Evolutionary conservation across 1,139 yeast genomes (phyloP).

Genomic region (Sugiyamaella novakii): DNA sequence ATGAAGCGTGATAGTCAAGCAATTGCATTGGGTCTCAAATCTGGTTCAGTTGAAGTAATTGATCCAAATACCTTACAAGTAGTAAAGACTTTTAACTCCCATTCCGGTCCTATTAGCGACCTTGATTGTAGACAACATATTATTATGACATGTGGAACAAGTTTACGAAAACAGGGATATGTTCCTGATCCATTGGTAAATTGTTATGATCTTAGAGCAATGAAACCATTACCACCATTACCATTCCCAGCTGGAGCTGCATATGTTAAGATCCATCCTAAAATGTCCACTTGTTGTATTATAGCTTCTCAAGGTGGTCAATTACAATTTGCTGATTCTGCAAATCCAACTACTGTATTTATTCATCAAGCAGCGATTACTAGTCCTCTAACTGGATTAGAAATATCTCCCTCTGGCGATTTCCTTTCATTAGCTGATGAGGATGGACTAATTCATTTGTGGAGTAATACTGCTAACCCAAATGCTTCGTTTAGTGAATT

Average conservation of each 20-base stretch:
- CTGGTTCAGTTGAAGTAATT: slow-evolving; percentile 75
- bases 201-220: slow-evolving; percentile 74
- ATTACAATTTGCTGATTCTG: slow-evolving; percentile 79
- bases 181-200: slow-evolving; percentile 81
- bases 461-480: slow-evolving; percentile 52
- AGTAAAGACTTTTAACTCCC: slow-evolving; percentile 67
- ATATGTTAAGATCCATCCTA: slow-evolving; percentile 82
- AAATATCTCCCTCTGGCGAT: slow-evolving; percentile 80
- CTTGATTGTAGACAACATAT: slow-evolving; percentile 76
- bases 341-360: slow-evolving; percentile 68
- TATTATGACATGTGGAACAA: slow-evolving; percentile 80
- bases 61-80: slow-evolving; percentile 64
- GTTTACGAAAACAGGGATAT: slow-evolving; percentile 56
- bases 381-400: slow-evolving; percentile 57
- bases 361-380: slow-evolving; percentile 41
- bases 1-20: slow-evolving; percentile 47
- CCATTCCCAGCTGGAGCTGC: slow-evolving; percentile 92
- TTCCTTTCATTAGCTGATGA: slow-evolving; percentile 70
- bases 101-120: slow-evolving; percentile 73
- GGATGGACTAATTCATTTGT: slow-evolving; percentile 66
- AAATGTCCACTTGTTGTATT: slow-evolving; percentile 73
- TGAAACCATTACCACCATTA: slow-evolving; percentile 76
- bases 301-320: slow-evolving; percentile 80
- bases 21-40: slow-evolving; percentile 64
- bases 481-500: slow-evolving; percentile 49